A percentile compares a stretch with the other conserved stretches of the same genome.
phyloP scores from a whole-genome alignment of 345 rosid genomes.

The Pistacia vera region DNA sequence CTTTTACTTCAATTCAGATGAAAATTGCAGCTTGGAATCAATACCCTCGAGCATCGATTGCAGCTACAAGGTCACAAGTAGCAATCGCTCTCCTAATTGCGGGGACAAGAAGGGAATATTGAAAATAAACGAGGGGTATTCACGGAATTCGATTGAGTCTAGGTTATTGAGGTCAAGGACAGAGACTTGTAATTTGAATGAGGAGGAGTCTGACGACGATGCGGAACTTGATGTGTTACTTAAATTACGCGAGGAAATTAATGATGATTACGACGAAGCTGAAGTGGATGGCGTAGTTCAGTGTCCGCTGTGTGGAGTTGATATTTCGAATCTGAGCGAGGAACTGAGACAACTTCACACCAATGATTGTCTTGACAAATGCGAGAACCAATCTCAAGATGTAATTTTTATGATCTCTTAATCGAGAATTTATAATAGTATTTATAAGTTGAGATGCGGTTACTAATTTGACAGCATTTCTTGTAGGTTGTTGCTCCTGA shows the following conservation, averaged over 20 bases:
- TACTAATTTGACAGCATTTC: not conserved
- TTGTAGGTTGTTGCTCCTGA: slow-evolving; percentile 40
- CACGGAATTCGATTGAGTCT: slow-evolving; percentile 63
- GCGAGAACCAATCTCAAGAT: slow-evolving; percentile 32
- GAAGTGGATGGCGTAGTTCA: slow-evolving; percentile 35
- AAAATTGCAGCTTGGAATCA: slow-evolving; percentile 58
- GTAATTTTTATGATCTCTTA: slow-evolving; percentile 38
- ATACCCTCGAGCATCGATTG: slow-evolving; percentile 70
- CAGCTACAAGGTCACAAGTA: not conserved
- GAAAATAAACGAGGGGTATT: slow-evolving; percentile 45
- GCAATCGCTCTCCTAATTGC: not conserved
- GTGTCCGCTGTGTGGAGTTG: slow-evolving; percentile 77
- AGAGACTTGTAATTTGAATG: slow-evolving; percentile 21
- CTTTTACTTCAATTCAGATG: not conserved
- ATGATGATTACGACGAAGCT: slow-evolving; percentile 17
- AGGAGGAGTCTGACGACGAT: slow-evolving; percentile 42
- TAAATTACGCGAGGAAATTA: slow-evolving; percentile 48
- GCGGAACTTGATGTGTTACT: slow-evolving; percentile 58
- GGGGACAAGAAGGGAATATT: slow-evolving; percentile 23
- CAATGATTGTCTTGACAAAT: slow-evolving; percentile 76
- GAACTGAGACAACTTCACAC: slow-evolving; percentile 70
- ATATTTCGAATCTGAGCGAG: slow-evolving; percentile 67
- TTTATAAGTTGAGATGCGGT: slow-evolving; percentile 4
- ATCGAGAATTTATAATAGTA: no score
- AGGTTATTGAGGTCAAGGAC: slow-evolving; percentile 39